Evolutionary conservation across 371 early-diverging fungal genomes (phyloP).

Genomic region (Haplosporangium sp.): DNA sequence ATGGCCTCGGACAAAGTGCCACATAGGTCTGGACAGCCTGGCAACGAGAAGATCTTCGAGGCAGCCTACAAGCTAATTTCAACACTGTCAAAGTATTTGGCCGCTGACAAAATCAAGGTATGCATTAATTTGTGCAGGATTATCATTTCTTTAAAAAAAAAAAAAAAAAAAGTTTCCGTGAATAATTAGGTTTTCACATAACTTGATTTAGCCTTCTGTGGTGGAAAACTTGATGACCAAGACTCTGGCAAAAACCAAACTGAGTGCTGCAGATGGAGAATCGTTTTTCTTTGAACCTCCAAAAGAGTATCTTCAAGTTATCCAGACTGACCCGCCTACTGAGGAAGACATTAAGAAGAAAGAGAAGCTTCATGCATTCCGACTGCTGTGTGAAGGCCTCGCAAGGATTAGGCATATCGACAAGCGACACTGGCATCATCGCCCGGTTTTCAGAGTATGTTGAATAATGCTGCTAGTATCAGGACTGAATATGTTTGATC

Average conservation of each 20-base stretch:
- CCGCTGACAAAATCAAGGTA: constrained; percentile 60
- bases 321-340: constrained; percentile 9
- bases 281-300: constrained; percentile 50
- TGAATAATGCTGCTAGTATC: neutral
- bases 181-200: too few species aligned
- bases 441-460: constrained; percentile 72
- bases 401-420: constrained; percentile 63
- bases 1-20: constrained; percentile 61
- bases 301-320: constrained; percentile 20
- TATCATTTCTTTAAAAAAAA: neutral
- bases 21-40: constrained; percentile 58
- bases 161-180: neutral
- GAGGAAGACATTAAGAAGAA: constrained; percentile 26
- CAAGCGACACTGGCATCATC: constrained; percentile 76
- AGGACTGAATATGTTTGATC: neutral
- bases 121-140: neutral
- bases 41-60: constrained; percentile 70
- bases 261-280: constrained; percentile 41
- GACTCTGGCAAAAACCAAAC: constrained; percentile 31
- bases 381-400: constrained; percentile 61
- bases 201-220: constrained; percentile 16
- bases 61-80: constrained; percentile 70
- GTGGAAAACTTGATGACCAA: constrained; percentile 30
- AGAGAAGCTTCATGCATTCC: constrained; percentile 55
- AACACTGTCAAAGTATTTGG: constrained; percentile 66